Conservation (phyloP, 306 rosid species). For the Dalbergia oliveri region DNA sequence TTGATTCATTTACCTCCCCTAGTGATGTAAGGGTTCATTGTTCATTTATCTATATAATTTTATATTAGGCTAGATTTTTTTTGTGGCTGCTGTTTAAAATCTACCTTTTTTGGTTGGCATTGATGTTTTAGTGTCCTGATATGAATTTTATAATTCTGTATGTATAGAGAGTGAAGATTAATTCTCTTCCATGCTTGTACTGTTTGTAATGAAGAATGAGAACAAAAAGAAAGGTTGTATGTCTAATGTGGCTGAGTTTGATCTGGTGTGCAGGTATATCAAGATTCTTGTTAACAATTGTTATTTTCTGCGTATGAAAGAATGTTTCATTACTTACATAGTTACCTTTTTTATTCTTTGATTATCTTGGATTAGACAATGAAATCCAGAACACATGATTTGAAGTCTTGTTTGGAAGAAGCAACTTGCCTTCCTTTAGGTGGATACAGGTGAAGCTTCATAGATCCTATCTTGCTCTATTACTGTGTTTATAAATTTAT, state of each 20-base stretch:
- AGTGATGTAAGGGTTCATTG: conserved; percentile 11
- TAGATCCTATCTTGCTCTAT: conserved; percentile 31
- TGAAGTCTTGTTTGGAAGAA: conserved; percentile 80
- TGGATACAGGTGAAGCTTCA: too few species aligned
- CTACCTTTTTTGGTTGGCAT: conserved; percentile 8
- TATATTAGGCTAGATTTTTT: not conserved
- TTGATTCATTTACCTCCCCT: conserved; percentile 30
- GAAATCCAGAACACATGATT: conserved; percentile 82
- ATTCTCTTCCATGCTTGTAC: conserved; percentile 50
- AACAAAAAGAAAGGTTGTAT: conserved; percentile 63
- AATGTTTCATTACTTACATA: conserved; percentile 19
- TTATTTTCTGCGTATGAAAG: conserved; percentile 33
- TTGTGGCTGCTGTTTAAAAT: too few species aligned
- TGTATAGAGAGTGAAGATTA: conserved; percentile 21
- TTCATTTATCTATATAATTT: conserved; percentile 7
- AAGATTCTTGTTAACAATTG: conserved; percentile 38
- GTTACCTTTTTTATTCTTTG: conserved; percentile 40
- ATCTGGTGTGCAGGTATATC: conserved; percentile 90
- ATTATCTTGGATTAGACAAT: conserved; percentile 80
- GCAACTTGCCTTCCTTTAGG: conserved; percentile 90
- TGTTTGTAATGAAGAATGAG: conserved; percentile 72
- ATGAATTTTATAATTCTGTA: conserved; percentile 11
- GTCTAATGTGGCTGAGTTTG: conserved; percentile 85
- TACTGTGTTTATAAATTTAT: conserved; percentile 17
- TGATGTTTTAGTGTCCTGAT: too few species aligned